Evolutionary conservation across 2,329 filamentous ascomycete genomes (phyloP).

Genomic region (Penicillium frequentans): DNA sequence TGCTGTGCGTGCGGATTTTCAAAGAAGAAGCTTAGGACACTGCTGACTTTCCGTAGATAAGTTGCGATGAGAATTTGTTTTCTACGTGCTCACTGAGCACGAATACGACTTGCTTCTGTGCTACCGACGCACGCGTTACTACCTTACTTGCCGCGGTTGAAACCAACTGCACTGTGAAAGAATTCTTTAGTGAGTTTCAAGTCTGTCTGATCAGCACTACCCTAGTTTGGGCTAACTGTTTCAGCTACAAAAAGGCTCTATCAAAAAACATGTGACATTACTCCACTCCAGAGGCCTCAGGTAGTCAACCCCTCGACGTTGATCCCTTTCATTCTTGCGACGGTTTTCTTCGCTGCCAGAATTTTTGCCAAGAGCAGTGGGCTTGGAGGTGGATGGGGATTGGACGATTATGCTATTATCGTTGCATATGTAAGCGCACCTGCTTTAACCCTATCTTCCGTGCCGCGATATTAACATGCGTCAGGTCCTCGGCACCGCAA

Average conservation of each 20-base stretch:
- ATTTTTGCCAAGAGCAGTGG: constrained; percentile 13
- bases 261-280: not conserved
- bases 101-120: not conserved
- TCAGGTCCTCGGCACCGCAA: not conserved
- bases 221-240: not conserved
- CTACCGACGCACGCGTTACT: not conserved
- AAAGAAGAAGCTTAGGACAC: not conserved
- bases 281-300: not conserved
- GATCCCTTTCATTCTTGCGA: constrained; percentile 15
- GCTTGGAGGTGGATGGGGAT: constrained; percentile 21
- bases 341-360: constrained; percentile 16
- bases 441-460: too few species aligned
- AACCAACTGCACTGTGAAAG: not conserved
- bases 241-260: not conserved
- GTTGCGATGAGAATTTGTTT: not conserved
- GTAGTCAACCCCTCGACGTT: constrained; percentile 2
- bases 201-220: not conserved
- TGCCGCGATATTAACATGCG: too few species aligned
- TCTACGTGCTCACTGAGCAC: not conserved
- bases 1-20: not conserved
- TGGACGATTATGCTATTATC: constrained; percentile 22
- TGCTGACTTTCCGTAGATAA: not conserved
- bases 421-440: constrained; percentile 4
- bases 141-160: not conserved
- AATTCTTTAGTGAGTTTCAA: not conserved